Percentiles rank a stretch among this genome's conserved stretches.
Evolutionary conservation across 1,284 basidiomycete species (phyloP).

Genomic region (Ustilago tritici): DNA sequence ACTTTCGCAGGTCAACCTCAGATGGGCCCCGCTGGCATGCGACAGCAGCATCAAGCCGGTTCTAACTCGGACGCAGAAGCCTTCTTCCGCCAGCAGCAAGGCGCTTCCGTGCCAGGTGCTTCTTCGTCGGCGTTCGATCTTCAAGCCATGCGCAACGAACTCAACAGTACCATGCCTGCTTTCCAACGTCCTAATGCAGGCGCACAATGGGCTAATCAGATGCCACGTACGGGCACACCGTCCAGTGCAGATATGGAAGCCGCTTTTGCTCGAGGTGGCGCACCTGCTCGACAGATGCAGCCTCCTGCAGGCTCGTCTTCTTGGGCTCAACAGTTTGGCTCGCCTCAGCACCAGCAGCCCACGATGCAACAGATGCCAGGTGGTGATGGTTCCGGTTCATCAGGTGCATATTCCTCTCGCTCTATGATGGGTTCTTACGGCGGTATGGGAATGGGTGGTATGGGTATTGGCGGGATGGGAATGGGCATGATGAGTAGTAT

Average conservation of each 20-base stretch:
- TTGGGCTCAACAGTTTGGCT: slow-evolving; percentile 59
- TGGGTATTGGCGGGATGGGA: slow-evolving; percentile 41
- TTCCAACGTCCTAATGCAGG: slow-evolving; percentile 36
- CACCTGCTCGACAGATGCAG: slow-evolving; percentile 27
- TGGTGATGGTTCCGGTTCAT: slow-evolving; percentile 21
- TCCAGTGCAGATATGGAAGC: slow-evolving; percentile 54
- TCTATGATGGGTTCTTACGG: slow-evolving; percentile 51
- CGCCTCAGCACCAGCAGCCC: slow-evolving; percentile 25
- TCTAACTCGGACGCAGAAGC: slow-evolving; percentile 59
- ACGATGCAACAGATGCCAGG: slow-evolving; percentile 22
- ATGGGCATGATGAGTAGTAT: slow-evolving; percentile 52
- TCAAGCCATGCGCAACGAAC: slow-evolving; percentile 56
- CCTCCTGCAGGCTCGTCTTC: slow-evolving; percentile 34
- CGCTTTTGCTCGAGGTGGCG: slow-evolving; percentile 43
- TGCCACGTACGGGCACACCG: slow-evolving; percentile 43
- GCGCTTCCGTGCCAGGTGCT: slow-evolving; percentile 28
- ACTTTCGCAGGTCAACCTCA: slow-evolving; percentile 48
- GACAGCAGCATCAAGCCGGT: slow-evolving; percentile 44
- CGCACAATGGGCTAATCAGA: slow-evolving; percentile 60
- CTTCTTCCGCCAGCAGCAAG: slow-evolving; percentile 60
- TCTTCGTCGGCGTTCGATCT: slow-evolving; percentile 56
- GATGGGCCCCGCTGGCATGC: slow-evolving; percentile 35
- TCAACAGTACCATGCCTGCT: slow-evolving; percentile 30
- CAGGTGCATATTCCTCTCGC: slow-evolving; percentile 41
- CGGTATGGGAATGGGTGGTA: slow-evolving; percentile 47